A percentile compares a stretch with the other conserved stretches of the same genome.
Evolutionary conservation across 225 moss, liverwort and hornwort species (phyloP).

Genomic region (Pseudisothecium myosuroides): DNA sequence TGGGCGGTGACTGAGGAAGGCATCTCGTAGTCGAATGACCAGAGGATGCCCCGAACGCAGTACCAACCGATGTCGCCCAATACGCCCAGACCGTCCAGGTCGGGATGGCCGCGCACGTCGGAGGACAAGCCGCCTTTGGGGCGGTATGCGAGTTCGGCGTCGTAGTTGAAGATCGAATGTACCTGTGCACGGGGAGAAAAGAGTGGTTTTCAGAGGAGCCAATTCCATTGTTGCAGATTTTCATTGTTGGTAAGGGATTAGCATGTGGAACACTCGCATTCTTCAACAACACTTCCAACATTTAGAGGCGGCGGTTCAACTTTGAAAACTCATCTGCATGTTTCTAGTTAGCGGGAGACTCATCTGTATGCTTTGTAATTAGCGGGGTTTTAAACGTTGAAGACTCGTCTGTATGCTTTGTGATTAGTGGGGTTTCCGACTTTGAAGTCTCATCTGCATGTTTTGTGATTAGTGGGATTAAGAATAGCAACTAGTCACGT

Average conservation of each 20-base stretch:
- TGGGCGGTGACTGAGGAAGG: slow-evolving; percentile 27
- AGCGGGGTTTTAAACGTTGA: background rate
- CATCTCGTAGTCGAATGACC: slow-evolving; percentile 35
- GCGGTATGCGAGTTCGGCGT: slow-evolving; percentile 8
- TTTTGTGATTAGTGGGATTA: background rate
- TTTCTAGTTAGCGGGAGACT: background rate
- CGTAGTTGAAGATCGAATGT: slow-evolving; percentile 32
- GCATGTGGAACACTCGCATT: background rate
- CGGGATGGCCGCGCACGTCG: slow-evolving; percentile 25
- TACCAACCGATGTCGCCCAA: slow-evolving; percentile 45
- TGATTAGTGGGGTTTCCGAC: background rate
- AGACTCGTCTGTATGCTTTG: background rate
- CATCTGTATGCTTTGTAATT: background rate
- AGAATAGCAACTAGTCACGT: background rate
- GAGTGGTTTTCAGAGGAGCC: background rate
- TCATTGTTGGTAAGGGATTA: too few species aligned
- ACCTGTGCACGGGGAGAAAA: background rate
- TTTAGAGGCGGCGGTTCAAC: background rate
- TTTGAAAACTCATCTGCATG: background rate
- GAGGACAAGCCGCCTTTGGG: slow-evolving; percentile 11
- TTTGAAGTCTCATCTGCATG: background rate
- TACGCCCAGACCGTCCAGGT: slow-evolving; percentile 28
- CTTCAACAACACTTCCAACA: background rate
- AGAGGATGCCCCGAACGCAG: slow-evolving; percentile 22
- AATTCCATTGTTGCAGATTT: background rate